A percentile compares a stretch with the other conserved stretches of the same genome.
Evolutionary conservation across 805 yeast genomes (phyloP).

Genomic region (Lipomyces mesembrius): DNA sequence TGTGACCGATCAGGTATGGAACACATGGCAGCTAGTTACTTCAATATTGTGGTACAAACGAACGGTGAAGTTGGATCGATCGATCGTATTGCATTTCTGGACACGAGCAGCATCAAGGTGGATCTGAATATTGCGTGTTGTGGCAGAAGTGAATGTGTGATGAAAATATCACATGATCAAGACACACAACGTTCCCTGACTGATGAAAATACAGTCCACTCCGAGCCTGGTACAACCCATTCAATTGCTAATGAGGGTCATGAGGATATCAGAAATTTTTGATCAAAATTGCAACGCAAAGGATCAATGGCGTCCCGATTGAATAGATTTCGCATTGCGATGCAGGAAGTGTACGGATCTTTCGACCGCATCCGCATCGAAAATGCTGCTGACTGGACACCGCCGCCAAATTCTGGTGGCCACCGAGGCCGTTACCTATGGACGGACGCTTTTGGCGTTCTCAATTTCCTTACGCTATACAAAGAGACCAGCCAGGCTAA

Average conservation of each 20-base stretch:
- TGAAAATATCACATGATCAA: constrained; percentile 9
- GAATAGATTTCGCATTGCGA: constrained; percentile 6
- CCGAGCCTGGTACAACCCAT: constrained; percentile 3
- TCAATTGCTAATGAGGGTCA: constrained; percentile 1
- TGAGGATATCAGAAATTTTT: constrained; percentile 4
- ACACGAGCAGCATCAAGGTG: background rate
- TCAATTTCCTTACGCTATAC: constrained; percentile 12
- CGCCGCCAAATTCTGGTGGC: constrained; percentile 16
- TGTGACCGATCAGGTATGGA: too few relatives aligned
- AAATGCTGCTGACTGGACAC: constrained; percentile 12
- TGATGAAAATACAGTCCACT: background rate
- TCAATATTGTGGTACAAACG: background rate
- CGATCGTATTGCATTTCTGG: background rate
- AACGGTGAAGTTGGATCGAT: background rate
- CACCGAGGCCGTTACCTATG: constrained; percentile 13
- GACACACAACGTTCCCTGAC: background rate
- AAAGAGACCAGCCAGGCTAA: constrained; percentile 10
- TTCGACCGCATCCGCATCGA: constrained; percentile 4
- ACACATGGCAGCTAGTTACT: background rate
- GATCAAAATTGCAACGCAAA: background rate
- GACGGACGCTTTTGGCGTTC: constrained; percentile 15
- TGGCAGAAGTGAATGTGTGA: constrained; percentile 10
- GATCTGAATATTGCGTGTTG: constrained; percentile 2
- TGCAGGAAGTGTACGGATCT: constrained; percentile 11
- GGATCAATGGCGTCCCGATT: constrained; percentile 11